These are phyloP conservation scores for Apiospora arundinis DNA, from an alignment of 2,329 filamentous ascomycete species.

Conservation along the genomic window DNA sequence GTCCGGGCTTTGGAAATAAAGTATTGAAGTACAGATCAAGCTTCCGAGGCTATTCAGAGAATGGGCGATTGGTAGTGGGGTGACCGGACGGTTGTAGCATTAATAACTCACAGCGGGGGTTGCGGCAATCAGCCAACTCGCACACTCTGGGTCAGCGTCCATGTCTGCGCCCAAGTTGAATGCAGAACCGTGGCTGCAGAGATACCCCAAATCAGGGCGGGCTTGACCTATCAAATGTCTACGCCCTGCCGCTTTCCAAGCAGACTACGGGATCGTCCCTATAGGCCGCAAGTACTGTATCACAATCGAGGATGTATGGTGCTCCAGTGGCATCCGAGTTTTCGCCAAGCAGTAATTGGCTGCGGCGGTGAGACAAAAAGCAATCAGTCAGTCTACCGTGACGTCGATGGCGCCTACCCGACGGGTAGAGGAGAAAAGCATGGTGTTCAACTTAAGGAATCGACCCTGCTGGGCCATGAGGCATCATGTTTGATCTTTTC, in stretches of 20 bases:
- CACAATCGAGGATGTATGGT: neutral
- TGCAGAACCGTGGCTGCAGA: too few species aligned
- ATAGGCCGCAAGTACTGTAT: neutral
- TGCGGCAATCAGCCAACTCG: neutral
- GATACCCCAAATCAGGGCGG: neutral
- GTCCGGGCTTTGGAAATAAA: neutral
- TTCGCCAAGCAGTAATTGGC: neutral
- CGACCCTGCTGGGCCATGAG: neutral
- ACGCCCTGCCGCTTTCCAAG: neutral
- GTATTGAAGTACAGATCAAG: neutral
- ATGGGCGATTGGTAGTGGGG: neutral
- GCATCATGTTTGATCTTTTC: neutral
- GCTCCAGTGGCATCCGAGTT: neutral
- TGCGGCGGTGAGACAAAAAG: neutral
- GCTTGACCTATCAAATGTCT: neutral
- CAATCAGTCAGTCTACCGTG: neutral
- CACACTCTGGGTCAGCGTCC: too few species aligned
- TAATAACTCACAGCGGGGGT: neutral
- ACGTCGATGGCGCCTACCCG: neutral
- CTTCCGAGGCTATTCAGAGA: neutral
- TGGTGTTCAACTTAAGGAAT: neutral
- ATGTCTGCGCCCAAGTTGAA: too few species aligned
- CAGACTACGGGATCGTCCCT: neutral
- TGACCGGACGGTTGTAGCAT: neutral
- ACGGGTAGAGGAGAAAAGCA: neutral